These are phyloP conservation scores for Phytophthora vignae DNA, from an alignment of 352 stramenopile species.

Conservation along the genomic window DNA sequence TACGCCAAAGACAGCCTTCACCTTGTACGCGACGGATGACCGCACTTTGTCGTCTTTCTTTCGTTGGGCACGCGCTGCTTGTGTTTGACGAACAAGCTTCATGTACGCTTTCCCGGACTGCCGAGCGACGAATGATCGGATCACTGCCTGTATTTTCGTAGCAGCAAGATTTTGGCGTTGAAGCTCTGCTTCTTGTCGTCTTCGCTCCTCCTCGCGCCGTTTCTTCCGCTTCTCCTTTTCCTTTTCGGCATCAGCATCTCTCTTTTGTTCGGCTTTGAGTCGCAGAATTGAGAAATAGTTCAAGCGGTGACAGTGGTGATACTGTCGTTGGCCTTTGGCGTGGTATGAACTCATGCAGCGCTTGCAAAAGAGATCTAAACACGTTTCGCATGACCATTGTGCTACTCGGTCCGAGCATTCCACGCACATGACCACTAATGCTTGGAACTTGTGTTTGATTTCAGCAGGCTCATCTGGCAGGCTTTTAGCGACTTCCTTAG, in stretches of 20 bases:
- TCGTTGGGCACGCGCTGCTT: conserved; percentile 48
- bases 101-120: conserved; percentile 56
- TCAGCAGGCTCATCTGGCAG: neutral
- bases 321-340: conserved; percentile 63
- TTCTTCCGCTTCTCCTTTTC: conserved; percentile 39
- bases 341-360: conserved; percentile 65
- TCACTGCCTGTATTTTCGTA: conserved; percentile 51
- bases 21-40: conserved; percentile 48
- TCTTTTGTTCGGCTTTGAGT: conserved; percentile 53
- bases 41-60: conserved; percentile 53
- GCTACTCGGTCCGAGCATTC: conserved; percentile 64
- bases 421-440: conserved; percentile 71
- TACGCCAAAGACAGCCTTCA: conserved; percentile 49
- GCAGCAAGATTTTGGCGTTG: conserved; percentile 38
- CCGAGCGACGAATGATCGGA: conserved; percentile 44
- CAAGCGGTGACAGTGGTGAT: conserved; percentile 61
- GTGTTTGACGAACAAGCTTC: conserved; percentile 58
- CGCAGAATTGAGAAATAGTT: conserved; percentile 77
- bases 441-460: conserved; percentile 46
- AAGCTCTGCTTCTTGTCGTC: conserved; percentile 26
- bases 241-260: conserved; percentile 42
- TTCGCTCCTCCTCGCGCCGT: conserved; percentile 34
- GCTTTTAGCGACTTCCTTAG: neutral
- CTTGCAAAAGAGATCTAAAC: conserved; percentile 76
- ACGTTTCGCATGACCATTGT: conserved; percentile 74